Conservation (phyloP, 352 stramenopile species). For the Saprolegnia diclina region DNA sequence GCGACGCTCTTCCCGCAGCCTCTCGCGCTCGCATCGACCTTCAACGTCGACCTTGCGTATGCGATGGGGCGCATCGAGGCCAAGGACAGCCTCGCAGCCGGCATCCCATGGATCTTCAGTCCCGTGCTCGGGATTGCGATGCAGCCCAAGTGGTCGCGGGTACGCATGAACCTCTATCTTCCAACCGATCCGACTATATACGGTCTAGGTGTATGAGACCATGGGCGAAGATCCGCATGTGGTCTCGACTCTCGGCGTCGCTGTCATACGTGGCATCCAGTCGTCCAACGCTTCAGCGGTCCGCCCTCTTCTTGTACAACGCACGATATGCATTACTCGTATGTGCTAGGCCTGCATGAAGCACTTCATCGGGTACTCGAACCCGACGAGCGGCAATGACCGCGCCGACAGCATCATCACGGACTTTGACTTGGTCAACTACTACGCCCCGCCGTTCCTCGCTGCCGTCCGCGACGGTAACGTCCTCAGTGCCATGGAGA, state of each 20-base stretch:
- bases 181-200: neutral
- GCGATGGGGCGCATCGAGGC: constrained; percentile 63
- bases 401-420: constrained; percentile 64
- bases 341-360: constrained; percentile 84
- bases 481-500: constrained; percentile 89
- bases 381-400: constrained; percentile 76
- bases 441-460: constrained; percentile 78
- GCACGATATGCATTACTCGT: neutral
- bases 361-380: constrained; percentile 85
- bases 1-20: constrained; percentile 83
- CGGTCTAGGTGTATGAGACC: constrained; percentile 80
- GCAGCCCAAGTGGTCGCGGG: constrained; percentile 79
- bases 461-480: constrained; percentile 66
- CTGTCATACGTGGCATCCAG: constrained; percentile 80
- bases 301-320: too few relatives aligned
- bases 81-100: constrained; percentile 77
- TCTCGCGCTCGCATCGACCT: constrained; percentile 83
- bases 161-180: neutral
- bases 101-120: constrained; percentile 88
- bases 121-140: constrained; percentile 85
- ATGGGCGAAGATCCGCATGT: constrained; percentile 90
- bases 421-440: constrained; percentile 76
- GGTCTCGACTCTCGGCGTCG: constrained; percentile 69
- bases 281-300: constrained; percentile 43
- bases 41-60: constrained; percentile 76